These are phyloP conservation scores for Ostreobium quekettii DNA, from an alignment of 139 green algal genomes.

Conservation along the genomic window DNA sequence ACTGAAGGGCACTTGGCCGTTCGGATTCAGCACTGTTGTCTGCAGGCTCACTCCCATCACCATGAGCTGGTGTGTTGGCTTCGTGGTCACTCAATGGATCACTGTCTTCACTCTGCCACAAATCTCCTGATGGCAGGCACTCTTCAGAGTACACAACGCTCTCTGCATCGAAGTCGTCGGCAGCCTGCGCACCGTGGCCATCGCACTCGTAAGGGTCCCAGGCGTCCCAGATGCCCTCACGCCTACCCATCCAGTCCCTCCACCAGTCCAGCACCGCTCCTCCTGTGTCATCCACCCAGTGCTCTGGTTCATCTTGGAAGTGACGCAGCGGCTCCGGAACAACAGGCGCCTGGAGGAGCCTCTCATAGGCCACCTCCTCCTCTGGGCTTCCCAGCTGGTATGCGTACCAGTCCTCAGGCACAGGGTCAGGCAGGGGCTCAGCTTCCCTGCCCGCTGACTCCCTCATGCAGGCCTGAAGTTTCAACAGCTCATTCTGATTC, in stretches of 20 bases:
- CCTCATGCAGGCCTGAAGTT: slow-evolving; percentile 25
- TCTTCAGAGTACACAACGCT: no score
- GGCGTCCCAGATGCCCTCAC: neutral
- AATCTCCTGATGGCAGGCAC: no score
- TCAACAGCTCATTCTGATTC: slow-evolving; percentile 30
- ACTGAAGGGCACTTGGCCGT: no score
- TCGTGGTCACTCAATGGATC: no score
- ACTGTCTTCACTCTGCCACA: no score
- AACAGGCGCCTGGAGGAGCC: slow-evolving; percentile 7
- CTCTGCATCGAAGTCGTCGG: no score
- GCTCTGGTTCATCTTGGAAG: neutral
- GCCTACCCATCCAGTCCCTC: neutral
- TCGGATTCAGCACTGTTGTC: no score
- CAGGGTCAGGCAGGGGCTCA: neutral
- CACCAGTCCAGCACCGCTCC: neutral
- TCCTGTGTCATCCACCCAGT: neutral
- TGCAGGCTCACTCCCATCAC: no score
- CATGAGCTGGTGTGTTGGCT: no score
- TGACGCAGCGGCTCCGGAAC: neutral
- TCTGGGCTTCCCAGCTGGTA: neutral
- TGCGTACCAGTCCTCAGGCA: slow-evolving; percentile 13
- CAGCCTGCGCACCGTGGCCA: no score
- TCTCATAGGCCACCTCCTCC: slow-evolving; percentile 9
- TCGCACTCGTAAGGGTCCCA: slow-evolving; percentile 12
- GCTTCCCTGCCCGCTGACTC: neutral